Conservation (phyloP, 345 rosid genomes). For the Erysimum cheiranthoides region DNA sequence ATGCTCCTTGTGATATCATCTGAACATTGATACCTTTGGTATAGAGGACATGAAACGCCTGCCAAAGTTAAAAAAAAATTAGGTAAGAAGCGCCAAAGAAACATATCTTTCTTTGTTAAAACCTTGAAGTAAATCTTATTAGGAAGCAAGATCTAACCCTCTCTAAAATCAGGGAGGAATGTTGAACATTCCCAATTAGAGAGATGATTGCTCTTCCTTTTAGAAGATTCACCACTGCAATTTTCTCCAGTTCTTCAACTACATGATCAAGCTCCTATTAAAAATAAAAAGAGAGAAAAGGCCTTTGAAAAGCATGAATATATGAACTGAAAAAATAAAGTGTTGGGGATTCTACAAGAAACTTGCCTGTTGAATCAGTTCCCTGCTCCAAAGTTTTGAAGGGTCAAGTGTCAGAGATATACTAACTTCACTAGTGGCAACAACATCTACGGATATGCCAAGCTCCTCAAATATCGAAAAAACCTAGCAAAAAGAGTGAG, state of each 20-base stretch:
- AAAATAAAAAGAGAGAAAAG: constrained; percentile 1
- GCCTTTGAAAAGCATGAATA: not conserved
- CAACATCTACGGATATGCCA: constrained; percentile 98
- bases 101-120: not conserved
- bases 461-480: constrained; percentile 95
- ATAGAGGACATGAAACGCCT: constrained; percentile 88
- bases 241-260: constrained; percentile 95
- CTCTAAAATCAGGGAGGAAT: constrained; percentile 90
- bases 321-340: constrained; percentile 20
- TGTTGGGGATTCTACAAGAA: constrained; percentile 4
- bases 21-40: constrained; percentile 92
- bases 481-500: constrained; percentile 56
- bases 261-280: constrained; percentile 97
- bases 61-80: constrained; percentile 29
- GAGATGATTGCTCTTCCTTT: constrained; percentile 94
- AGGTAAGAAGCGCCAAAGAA: constrained; percentile 32
- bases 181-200: constrained; percentile 91
- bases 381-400: constrained; percentile 96
- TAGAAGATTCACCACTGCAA: constrained; percentile 84
- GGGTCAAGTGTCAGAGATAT: constrained; percentile 97
- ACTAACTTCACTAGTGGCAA: constrained; percentile 99
- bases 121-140: constrained; percentile 11
- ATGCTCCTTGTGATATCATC: constrained; percentile 99
- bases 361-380: constrained; percentile 98
- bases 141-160: constrained; percentile 59